Evolutionary conservation across 1,284 basidiomycete genomes (phyloP), one percentile per base, ranked within the genome.

Genomic region (Schizophyllum commune): DNA sequence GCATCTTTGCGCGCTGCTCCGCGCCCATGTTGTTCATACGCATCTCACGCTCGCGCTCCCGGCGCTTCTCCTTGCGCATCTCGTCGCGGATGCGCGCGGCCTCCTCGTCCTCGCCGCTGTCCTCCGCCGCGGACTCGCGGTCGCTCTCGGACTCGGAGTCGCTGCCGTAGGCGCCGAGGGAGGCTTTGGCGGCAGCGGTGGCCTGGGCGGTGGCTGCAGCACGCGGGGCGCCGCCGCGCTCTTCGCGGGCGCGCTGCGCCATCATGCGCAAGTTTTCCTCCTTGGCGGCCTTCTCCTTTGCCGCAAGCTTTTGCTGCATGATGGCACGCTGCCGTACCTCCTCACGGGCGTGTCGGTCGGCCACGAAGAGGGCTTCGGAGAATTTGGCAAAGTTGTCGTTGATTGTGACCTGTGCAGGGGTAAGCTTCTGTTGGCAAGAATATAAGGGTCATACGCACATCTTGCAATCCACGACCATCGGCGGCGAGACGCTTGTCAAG

Each of bases 371-470:
- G 1, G 97, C 88, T 78, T 99, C 96, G 2, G 96, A 96, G 73
- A 99, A 96, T 74, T 98, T 98, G 60, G 96, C 96, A 79, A 99
- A 99, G 75, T 96, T 96, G 75, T 99, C 97, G 70, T 99, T 99
- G 74, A 99, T 99, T 71, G 95, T 91, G 57, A 96, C 85, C 93
- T 95, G 68, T 9, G 13, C 58, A 56, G 58, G 34, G 22, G 20
- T 65, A 6, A 66, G 58, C 61, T 64, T 5, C 27, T 5, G 2
- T 27, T 52, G 7, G 9, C 53, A 17, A 33, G 56, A 11, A 53
- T 55, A 34, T 34, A 15, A 39, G 59, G 15, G 6, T 11, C 60
- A 33, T n/a, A 80, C 91, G 73, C 65, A 98, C 95, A 73, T 99
- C 97, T 74, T 99, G 96, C 54, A 99, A 80, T 60, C 96, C 96